Conservation (phyloP, 1,284 basidiomycete species). For the Sanguinoderma infundibulare region DNA sequence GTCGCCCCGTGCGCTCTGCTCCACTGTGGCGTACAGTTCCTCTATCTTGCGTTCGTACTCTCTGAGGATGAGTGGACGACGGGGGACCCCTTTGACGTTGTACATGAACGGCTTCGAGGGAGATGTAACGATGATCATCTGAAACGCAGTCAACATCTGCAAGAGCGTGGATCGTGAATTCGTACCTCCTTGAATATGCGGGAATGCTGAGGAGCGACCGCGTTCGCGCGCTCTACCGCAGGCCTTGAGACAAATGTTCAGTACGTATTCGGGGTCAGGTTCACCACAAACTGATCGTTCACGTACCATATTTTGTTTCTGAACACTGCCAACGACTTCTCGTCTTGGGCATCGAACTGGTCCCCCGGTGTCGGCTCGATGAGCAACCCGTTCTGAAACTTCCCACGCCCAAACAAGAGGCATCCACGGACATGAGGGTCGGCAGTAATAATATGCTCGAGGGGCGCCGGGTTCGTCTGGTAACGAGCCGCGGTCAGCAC, state of each 20-base stretch:
- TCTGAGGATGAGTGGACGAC: constrained; percentile 31
- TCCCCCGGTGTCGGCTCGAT: constrained; percentile 35
- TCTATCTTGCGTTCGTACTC: constrained; percentile 39
- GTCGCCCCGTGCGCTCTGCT: constrained; percentile 28
- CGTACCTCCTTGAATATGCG: constrained; percentile 43
- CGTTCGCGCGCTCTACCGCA: constrained; percentile 42
- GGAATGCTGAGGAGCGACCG: constrained; percentile 43
- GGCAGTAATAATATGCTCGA: constrained; percentile 34
- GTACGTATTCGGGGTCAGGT: neutral
- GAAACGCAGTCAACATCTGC: neutral
- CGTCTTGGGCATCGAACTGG: constrained; percentile 30
- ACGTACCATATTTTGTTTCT: constrained; percentile 39
- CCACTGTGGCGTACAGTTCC: constrained; percentile 34
- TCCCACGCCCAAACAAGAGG: constrained; percentile 45
- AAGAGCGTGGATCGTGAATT: too few species aligned
- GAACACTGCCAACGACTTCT: constrained; percentile 24
- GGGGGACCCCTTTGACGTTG: constrained; percentile 38
- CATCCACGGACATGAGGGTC: constrained; percentile 38
- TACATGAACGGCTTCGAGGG: constrained; percentile 37
- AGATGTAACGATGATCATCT: constrained; percentile 40
- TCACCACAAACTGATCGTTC: neutral
- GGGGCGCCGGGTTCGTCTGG: constrained; percentile 27
- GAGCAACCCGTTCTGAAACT: constrained; percentile 37
- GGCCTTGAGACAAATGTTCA: constrained; percentile 32
- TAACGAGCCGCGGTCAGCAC: neutral